A percentile compares a stretch with the other conserved stretches of the same genome.
Conservation (phyloP, 208 protist genomes). For the Crithidia acanthocephali region DNA sequence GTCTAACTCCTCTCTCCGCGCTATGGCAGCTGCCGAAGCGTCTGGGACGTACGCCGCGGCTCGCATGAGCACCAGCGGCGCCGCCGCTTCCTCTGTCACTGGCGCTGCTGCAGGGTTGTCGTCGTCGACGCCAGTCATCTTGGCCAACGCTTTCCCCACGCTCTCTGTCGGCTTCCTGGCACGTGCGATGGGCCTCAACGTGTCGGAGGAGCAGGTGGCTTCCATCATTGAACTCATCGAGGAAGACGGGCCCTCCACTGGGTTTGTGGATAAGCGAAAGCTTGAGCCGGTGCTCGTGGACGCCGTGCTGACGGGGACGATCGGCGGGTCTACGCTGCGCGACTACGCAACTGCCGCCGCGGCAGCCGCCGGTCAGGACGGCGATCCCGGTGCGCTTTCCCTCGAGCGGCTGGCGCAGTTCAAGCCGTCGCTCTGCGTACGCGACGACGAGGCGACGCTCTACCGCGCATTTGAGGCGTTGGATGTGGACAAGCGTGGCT, state of each 20-base stretch:
- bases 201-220: conserved; percentile 63
- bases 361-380: neutral
- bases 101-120: neutral
- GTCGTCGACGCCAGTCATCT: neutral
- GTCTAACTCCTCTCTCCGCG: conserved; percentile 18
- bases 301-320: conserved; percentile 73
- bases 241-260: conserved; percentile 61
- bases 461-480: conserved; percentile 74
- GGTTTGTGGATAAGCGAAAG: conserved; percentile 52
- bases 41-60: neutral
- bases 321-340: conserved; percentile 52
- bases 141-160: conserved; percentile 56
- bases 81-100: neutral
- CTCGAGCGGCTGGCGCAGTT: conserved; percentile 20
- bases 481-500: conserved; percentile 68
- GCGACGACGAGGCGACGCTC: conserved; percentile 62
- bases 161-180: conserved; percentile 81
- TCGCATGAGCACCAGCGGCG: neutral
- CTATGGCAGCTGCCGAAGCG: conserved; percentile 8
- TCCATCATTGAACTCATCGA: conserved; percentile 75
- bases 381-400: neutral
- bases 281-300: conserved; percentile 70
- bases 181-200: conserved; percentile 86
- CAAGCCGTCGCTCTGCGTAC: conserved; percentile 44
- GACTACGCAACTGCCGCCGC: conserved; percentile 2